phyloP scores from a whole-genome alignment of 164 flowering plant species.

The Vitis rotundifolia region DNA sequence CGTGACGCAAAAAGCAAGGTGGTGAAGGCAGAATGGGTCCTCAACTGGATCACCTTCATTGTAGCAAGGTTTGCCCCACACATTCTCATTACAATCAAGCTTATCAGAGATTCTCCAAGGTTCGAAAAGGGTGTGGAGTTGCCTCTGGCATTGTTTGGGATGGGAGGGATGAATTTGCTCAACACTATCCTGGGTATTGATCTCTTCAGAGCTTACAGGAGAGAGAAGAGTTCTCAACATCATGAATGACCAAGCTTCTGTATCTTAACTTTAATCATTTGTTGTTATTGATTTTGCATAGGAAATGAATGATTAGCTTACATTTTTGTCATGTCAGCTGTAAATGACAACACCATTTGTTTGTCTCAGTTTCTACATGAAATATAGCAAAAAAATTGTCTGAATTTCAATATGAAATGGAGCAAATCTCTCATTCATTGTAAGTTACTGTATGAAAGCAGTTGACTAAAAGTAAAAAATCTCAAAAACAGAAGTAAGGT shows the following conservation, averaged over 20 bases:
- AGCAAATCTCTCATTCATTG: too few species aligned
- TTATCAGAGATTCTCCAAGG: constrained; percentile 75
- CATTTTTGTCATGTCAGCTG: neutral
- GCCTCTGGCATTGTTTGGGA: constrained; percentile 84
- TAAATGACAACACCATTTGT: neutral
- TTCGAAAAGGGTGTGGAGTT: constrained; percentile 78
- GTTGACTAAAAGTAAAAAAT: too few species aligned
- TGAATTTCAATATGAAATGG: too few species aligned
- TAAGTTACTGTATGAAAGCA: too few species aligned
- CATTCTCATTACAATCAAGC: constrained; percentile 70
- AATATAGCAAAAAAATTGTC: too few species aligned
- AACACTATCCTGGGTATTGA: constrained; percentile 76
- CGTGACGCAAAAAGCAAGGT: constrained; percentile 56
- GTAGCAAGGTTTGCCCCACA: constrained; percentile 66
- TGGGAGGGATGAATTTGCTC: constrained; percentile 90
- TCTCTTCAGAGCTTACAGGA: constrained; percentile 66
- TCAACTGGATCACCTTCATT: constrained; percentile 66
- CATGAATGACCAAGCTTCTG: constrained; percentile 16
- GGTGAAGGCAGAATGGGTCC: constrained; percentile 77
- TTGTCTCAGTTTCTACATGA: neutral
- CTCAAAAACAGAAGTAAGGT: constrained; percentile 32
- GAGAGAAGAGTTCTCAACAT: constrained; percentile 41
- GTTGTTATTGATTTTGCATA: neutral
- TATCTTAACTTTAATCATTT: neutral
- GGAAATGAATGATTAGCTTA: neutral